Evolutionary conservation across 1,284 basidiomycete species (phyloP).

Genomic region (Dichomitus squalens): DNA sequence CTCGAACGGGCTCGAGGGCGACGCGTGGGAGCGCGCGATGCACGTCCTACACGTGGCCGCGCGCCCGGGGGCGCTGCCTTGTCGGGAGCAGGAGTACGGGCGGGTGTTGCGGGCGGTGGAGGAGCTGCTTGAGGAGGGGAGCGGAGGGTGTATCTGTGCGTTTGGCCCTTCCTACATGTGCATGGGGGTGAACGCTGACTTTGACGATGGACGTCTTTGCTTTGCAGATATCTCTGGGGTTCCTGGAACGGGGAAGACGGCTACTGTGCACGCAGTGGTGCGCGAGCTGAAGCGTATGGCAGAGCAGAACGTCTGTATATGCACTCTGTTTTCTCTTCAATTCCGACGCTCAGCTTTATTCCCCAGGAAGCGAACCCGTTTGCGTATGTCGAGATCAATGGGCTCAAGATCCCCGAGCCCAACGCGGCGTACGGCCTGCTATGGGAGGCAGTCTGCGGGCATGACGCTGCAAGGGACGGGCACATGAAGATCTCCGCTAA

Average conservation of each 20-base stretch:
- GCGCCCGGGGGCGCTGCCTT: conserved; percentile 89
- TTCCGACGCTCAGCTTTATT: neutral
- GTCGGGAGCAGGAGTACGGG: conserved; percentile 87
- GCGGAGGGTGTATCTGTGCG: conserved; percentile 94
- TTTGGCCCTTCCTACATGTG: neutral
- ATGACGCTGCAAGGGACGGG: conserved; percentile 62
- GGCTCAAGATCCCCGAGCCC: conserved; percentile 90
- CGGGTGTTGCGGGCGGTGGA: conserved; percentile 80
- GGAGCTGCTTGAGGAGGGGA: conserved; percentile 89
- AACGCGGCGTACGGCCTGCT: conserved; percentile 85
- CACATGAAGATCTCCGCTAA: conserved; percentile 69
- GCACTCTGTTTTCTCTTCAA: neutral
- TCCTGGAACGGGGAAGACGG: conserved; percentile 98
- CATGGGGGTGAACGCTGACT: neutral
- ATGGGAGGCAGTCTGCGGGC: conserved; percentile 87
- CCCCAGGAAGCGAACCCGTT: conserved; percentile 88
- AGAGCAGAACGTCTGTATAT: conserved; percentile 64
- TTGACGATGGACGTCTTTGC: neutral
- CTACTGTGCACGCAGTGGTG: conserved; percentile 93
- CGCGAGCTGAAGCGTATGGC: conserved; percentile 89
- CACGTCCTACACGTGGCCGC: conserved; percentile 92
- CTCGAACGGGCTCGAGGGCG: conserved; percentile 49
- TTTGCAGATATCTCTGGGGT: conserved; percentile 90
- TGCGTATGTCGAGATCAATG: conserved; percentile 98
- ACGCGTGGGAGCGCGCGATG: conserved; percentile 86